phyloP scores from a whole-genome alignment of 331 rosid species.

The Telfairia occidentalis region DNA sequence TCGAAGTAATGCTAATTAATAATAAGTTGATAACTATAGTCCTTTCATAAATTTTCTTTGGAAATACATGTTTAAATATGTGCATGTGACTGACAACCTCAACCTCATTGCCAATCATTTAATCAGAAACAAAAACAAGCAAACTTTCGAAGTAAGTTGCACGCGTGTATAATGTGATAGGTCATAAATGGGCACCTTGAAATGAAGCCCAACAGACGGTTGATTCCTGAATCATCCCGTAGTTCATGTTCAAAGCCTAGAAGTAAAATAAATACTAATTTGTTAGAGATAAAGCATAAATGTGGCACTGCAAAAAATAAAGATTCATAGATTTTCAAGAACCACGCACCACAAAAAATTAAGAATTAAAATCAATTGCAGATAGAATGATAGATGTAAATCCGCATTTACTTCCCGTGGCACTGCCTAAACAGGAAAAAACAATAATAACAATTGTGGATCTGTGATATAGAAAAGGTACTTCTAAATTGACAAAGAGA shows the following conservation, averaged over 20 bases:
- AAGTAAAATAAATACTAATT: slow-evolving; percentile 8
- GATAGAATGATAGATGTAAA: neutral
- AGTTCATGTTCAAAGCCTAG: slow-evolving; percentile 62
- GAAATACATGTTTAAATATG: neutral
- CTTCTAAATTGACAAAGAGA: neutral
- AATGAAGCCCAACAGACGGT: slow-evolving; percentile 81
- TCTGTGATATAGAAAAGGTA: neutral
- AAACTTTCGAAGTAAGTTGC: neutral
- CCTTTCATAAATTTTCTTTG: neutral
- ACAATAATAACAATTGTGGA: neutral
- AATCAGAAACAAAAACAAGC: neutral
- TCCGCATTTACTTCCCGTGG: neutral
- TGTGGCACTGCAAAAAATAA: neutral
- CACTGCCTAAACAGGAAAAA: neutral
- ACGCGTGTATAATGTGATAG: neutral
- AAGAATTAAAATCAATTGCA: neutral
- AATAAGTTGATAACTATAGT: neutral
- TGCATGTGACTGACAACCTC: neutral
- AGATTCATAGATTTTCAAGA: neutral
- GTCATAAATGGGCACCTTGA: slow-evolving; percentile 37
- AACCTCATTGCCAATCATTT: slow-evolving; percentile 38
- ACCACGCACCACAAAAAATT: neutral
- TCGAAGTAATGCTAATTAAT: neutral
- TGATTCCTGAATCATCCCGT: slow-evolving; percentile 71
- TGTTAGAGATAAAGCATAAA: slow-evolving; percentile 8